These are phyloP conservation scores for Pyrenophora teres DNA, from an alignment of 2,329 filamentous ascomycete genomes.

Conservation along the genomic window DNA sequence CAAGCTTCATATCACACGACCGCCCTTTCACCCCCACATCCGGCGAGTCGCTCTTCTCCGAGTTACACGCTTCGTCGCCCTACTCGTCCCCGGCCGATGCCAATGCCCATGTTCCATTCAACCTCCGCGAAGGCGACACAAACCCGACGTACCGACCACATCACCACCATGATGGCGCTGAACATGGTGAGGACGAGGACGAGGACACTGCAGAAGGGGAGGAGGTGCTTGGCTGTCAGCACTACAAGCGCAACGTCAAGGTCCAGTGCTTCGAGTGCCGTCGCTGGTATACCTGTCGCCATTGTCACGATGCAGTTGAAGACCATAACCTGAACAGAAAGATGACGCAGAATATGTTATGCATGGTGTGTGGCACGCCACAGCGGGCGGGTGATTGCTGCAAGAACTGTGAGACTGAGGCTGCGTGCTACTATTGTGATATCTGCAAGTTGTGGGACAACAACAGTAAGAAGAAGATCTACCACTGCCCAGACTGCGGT, in stretches of 20 bases:
- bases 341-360: constrained; percentile 93
- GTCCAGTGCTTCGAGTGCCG: constrained; percentile 89
- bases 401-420: constrained; percentile 72
- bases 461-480: constrained; percentile 85
- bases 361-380: constrained; percentile 89
- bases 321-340: constrained; percentile 78
- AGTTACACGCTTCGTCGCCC: constrained; percentile 41
- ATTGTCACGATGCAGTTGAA: constrained; percentile 87
- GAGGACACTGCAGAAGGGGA: constrained; percentile 56
- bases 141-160: constrained; percentile 37
- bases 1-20: constrained; percentile 47
- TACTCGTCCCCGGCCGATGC: constrained; percentile 41
- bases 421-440: constrained; percentile 89
- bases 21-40: constrained; percentile 47
- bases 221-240: constrained; percentile 73
- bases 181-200: constrained; percentile 55
- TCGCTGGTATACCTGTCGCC: constrained; percentile 91
- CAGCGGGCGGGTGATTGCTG: constrained; percentile 83
- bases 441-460: constrained; percentile 98
- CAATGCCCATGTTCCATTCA: constrained; percentile 43
- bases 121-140: constrained; percentile 40
- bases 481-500: constrained; percentile 94
- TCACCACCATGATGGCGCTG: constrained; percentile 26
- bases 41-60: constrained; percentile 41
- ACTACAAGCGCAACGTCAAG: constrained; percentile 96